Evolutionary conservation across 805 yeast species (phyloP).

Genomic region (Alloascoidea africana): DNA sequence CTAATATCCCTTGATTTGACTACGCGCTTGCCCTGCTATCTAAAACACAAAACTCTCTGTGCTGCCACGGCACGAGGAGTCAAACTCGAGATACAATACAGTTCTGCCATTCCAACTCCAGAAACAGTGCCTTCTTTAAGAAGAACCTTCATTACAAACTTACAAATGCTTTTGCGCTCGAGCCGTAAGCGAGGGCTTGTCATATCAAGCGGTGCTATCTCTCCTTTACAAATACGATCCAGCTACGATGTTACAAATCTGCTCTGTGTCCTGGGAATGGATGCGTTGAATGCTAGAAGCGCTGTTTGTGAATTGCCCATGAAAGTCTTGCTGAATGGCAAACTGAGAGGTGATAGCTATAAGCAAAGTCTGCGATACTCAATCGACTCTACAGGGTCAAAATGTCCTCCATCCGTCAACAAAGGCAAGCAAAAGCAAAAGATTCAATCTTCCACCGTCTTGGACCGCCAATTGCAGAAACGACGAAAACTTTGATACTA

Average conservation of each 20-base stretch:
- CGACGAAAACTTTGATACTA: too few species aligned
- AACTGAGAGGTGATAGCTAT: constrained; percentile 56
- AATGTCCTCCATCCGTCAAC: too few species aligned
- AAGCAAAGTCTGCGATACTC: too few species aligned
- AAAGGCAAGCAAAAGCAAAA: too few species aligned
- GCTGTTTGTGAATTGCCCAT: constrained; percentile 47
- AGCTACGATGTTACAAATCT: constrained; percentile 56
- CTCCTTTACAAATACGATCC: constrained; percentile 39
- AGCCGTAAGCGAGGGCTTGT: constrained; percentile 70
- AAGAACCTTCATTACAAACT: constrained; percentile 53
- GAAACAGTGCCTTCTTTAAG: constrained; percentile 28
- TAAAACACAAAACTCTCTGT: constrained; percentile 75
- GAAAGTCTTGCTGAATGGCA: constrained; percentile 54
- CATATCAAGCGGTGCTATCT: constrained; percentile 58
- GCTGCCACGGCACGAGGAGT: constrained; percentile 76
- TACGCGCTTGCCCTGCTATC: constrained; percentile 52
- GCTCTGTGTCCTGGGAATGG: constrained; percentile 55
- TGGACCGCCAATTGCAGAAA: too few species aligned
- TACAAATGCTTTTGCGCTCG: constrained; percentile 63
- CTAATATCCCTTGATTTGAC: constrained; percentile 58
- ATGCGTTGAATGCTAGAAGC: constrained; percentile 40
- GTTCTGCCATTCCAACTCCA: constrained; percentile 29
- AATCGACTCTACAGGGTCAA: too few species aligned
- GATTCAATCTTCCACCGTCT: too few species aligned
- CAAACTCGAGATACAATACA: constrained; percentile 64